Evolutionary conservation across 768 basidiomycete genomes (phyloP).

Genomic region (Amanita exitialis): DNA sequence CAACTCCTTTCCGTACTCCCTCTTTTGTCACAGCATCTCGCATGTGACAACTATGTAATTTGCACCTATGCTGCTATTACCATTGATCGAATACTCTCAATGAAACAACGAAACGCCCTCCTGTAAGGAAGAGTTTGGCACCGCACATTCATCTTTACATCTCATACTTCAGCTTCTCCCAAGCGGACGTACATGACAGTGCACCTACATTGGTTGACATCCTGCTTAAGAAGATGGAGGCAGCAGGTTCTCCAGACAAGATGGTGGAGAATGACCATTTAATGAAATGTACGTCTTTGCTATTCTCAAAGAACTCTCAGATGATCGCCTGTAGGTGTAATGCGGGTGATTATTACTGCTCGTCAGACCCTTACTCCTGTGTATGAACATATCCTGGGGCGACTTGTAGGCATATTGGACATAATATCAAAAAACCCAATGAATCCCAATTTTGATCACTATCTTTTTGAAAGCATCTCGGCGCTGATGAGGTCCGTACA

Average conservation of each 20-base stretch:
- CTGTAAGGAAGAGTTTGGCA: conserved; percentile 38
- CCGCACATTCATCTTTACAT: neutral
- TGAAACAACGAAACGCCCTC: conserved; percentile 67
- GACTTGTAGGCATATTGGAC: conserved; percentile 77
- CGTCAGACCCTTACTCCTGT: conserved; percentile 64
- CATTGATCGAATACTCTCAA: conserved; percentile 91
- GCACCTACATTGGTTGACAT: conserved; percentile 65
- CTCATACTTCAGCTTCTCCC: conserved; percentile 54
- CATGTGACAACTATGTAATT: conserved; percentile 80
- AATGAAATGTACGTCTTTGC: conserved; percentile 77
- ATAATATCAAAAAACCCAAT: conserved; percentile 92
- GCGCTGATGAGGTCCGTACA: conserved; percentile 68
- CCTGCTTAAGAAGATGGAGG: conserved; percentile 72
- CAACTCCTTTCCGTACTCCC: conserved; percentile 91
- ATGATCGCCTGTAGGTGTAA: conserved; percentile 49
- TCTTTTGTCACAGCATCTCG: conserved; percentile 71
- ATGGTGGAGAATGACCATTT: conserved; percentile 95
- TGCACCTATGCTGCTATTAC: conserved; percentile 97
- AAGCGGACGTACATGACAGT: conserved; percentile 78
- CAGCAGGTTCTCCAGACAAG: conserved; percentile 75
- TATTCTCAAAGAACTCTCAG: conserved; percentile 2
- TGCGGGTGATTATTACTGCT: conserved; percentile 90
- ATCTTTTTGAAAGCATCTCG: conserved; percentile 94
- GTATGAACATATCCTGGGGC: conserved; percentile 54
- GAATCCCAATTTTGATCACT: conserved; percentile 97